Percentiles rank a stretch among this genome's conserved stretches.
These are phyloP conservation scores for Triadica sebifera DNA, from an alignment of 345 rosid species.

Conservation along the genomic window DNA sequence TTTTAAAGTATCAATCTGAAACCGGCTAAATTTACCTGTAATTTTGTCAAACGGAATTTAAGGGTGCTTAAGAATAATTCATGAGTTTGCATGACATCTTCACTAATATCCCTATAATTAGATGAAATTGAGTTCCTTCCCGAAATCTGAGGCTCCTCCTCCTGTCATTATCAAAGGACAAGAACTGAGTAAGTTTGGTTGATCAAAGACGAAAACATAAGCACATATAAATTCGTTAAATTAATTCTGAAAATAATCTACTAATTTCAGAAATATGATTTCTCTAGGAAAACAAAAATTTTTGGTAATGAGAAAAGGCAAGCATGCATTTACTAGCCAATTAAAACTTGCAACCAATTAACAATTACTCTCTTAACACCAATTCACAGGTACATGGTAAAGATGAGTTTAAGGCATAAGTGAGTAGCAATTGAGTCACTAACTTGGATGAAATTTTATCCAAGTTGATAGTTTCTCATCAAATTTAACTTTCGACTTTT, in stretches of 20 bases:
- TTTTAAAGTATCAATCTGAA: conserved; percentile 3
- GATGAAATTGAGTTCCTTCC: conserved; percentile 38
- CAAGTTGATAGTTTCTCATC: neutral
- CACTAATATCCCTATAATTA: conserved; percentile 44
- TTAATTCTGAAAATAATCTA: neutral
- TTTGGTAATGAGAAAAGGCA: neutral
- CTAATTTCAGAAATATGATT: neutral
- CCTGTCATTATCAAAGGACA: conserved; percentile 32
- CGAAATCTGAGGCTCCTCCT: conserved; percentile 61
- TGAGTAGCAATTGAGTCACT: neutral
- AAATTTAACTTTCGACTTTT: neutral
- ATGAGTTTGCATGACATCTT: conserved; percentile 71
- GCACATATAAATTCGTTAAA: neutral
- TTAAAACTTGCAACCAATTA: neutral
- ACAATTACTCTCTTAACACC: neutral
- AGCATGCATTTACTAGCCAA: neutral
- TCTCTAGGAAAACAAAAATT: neutral
- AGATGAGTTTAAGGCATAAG: neutral
- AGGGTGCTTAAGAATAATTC: conserved; percentile 68
- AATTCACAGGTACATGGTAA: neutral
- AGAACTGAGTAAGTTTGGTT: conserved; percentile 1
- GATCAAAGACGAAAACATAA: neutral
- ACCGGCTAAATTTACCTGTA: conserved; percentile 60
- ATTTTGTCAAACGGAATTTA: conserved; percentile 80
- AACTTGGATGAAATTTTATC: neutral